Percentiles rank a stretch among this genome's conserved stretches.
These are phyloP conservation scores for Melanopsichium pennsylvanicum DNA, from an alignment of 1,284 basidiomycete species.

Conservation along the genomic window DNA sequence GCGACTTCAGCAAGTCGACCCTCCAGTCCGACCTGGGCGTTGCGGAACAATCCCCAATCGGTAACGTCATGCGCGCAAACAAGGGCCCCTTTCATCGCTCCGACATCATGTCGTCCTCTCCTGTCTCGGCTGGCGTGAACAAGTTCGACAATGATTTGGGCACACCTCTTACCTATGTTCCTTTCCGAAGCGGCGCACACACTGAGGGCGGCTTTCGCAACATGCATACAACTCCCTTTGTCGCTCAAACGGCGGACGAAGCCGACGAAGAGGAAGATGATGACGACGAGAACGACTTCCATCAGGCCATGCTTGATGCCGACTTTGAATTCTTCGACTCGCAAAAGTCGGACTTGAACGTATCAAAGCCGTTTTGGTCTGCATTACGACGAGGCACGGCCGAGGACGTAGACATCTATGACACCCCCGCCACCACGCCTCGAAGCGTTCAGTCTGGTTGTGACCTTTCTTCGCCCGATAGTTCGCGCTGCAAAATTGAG, in stretches of 20 bases:
- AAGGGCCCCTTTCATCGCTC: constrained; percentile 6
- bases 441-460: constrained; percentile 45
- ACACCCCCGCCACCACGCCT: constrained; percentile 53
- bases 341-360: constrained; percentile 22
- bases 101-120: constrained; percentile 33
- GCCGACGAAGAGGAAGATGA: constrained; percentile 37
- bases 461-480: constrained; percentile 35
- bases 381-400: constrained; percentile 10
- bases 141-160: constrained; percentile 27
- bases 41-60: constrained; percentile 2
- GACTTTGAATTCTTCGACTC: constrained; percentile 53
- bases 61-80: constrained; percentile 4
- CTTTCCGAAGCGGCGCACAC: constrained; percentile 17
- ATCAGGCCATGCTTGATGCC: constrained; percentile 60
- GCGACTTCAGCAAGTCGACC: constrained; percentile 9
- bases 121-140: constrained; percentile 26
- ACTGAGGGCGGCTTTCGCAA: constrained; percentile 7
- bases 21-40: background rate
- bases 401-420: constrained; percentile 40
- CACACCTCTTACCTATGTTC: constrained; percentile 23
- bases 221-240: constrained; percentile 15
- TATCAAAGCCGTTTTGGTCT: constrained; percentile 13
- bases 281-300: constrained; percentile 61
- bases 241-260: background rate
- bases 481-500: constrained; percentile 30